phyloP scores from a whole-genome alignment of 2,329 filamentous ascomycete genomes.

The Colletotrichum theobromicola region DNA sequence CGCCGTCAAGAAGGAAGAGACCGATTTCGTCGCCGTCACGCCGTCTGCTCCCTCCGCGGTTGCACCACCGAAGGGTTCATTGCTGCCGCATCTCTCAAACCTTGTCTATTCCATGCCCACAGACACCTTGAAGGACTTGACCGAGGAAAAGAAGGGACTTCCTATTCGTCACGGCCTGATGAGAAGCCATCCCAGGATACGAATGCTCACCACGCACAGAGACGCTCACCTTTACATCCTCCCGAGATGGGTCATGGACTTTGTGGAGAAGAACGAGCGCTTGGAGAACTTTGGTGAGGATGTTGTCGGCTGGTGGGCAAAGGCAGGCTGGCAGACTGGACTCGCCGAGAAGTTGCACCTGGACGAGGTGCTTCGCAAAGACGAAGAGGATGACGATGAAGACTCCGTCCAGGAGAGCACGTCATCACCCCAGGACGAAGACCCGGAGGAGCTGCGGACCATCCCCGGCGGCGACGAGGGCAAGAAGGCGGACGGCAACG shows the following conservation, averaged over 20 bases:
- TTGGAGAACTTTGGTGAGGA: conserved; percentile 92
- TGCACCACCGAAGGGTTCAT: conserved; percentile 56
- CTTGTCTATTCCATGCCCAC: conserved; percentile 88
- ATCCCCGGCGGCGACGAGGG: background rate
- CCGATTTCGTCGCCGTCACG: conserved; percentile 86
- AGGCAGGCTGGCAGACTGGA: conserved; percentile 87
- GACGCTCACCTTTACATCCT: conserved; percentile 97
- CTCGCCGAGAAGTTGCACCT: conserved; percentile 80
- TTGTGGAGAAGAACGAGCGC: conserved; percentile 78
- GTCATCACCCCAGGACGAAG: conserved; percentile 27
- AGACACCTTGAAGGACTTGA: conserved; percentile 84
- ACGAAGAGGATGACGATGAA: conserved; percentile 41
- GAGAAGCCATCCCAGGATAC: conserved; percentile 74
- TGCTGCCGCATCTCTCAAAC: conserved; percentile 74
- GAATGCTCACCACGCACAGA: conserved; percentile 82
- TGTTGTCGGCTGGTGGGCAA: conserved; percentile 93
- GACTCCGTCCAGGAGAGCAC: conserved; percentile 33
- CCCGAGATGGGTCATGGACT: conserved; percentile 87
- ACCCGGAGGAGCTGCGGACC: conserved; percentile 23
- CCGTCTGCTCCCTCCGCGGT: conserved; percentile 63
- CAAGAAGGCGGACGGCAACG: background rate
- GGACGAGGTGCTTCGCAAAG: conserved; percentile 63
- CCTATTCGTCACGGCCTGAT: conserved; percentile 80
- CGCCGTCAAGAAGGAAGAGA: conserved; percentile 86
- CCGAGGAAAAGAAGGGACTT: conserved; percentile 75